Conservation (phyloP, 176 grass and related monocot genomes). For the Rhynchospora pubera region DNA sequence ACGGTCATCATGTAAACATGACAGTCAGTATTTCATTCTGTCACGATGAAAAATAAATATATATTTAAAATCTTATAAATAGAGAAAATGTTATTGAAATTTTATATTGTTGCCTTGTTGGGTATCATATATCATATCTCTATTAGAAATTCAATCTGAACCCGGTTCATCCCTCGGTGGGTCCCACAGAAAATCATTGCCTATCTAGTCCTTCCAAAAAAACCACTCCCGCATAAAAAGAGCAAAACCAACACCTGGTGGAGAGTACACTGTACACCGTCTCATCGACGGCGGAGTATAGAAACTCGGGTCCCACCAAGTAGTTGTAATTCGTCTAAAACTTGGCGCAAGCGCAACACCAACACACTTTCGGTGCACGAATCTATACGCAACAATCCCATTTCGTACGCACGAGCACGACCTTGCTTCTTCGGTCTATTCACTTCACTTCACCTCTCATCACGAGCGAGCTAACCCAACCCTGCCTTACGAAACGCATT, state of each 20-base stretch:
- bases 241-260: neutral
- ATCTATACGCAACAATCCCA: neutral
- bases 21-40: no score
- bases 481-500: slow-evolving; percentile 24
- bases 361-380: neutral
- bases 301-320: neutral
- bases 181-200: neutral
- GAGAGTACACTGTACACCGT: no score
- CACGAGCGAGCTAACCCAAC: slow-evolving; percentile 3
- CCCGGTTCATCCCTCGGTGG: neutral
- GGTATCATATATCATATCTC: no score
- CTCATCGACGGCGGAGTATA: neutral
- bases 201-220: neutral
- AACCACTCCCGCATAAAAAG: neutral
- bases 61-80: no score
- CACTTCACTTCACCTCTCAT: neutral
- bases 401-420: neutral
- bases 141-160: neutral
- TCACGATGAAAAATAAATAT: no score
- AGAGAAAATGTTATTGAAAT: no score
- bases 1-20: no score
- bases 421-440: neutral
- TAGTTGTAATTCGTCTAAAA: neutral
- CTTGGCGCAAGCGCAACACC: neutral
- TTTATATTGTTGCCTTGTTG: no score